Evolutionary conservation across 495 filamentous ascomycete genomes (phyloP).

Genomic region (Lasiosphaeris hirsuta): DNA sequence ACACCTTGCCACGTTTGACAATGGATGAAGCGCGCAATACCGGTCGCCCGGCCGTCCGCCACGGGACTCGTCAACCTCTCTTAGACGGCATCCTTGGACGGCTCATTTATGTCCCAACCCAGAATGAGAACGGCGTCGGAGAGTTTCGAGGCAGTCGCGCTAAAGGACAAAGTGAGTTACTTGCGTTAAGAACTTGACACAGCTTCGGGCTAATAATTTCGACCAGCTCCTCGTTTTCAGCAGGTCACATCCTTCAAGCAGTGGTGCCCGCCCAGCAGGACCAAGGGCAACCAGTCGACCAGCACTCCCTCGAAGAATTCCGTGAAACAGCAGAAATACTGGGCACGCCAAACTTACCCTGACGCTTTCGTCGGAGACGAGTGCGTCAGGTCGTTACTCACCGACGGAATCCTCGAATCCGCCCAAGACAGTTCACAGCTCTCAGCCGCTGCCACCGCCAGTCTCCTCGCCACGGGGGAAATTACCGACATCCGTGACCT

Average conservation of each 20-base stretch:
- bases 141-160: slow-evolving; percentile 20
- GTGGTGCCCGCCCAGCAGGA: slow-evolving; percentile 32
- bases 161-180: slow-evolving; percentile 21
- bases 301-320: slow-evolving; percentile 12
- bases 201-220: slow-evolving; percentile 16
- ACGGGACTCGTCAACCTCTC: slow-evolving; percentile 5
- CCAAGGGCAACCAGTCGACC: slow-evolving; percentile 12
- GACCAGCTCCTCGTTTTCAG: slow-evolving; percentile 37
- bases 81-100: slow-evolving; percentile 25
- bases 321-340: slow-evolving; percentile 30
- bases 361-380: slow-evolving; percentile 36
- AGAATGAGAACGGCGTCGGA: slow-evolving; percentile 13
- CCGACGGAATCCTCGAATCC: slow-evolving; percentile 20
- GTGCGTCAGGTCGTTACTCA: slow-evolving; percentile 24
- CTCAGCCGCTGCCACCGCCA: slow-evolving; percentile 8
- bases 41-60: not conserved
- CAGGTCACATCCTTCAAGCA: slow-evolving; percentile 35
- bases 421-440: not conserved
- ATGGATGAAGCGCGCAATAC: not conserved
- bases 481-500: slow-evolving; percentile 30
- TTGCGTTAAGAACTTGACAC: not conserved
- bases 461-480: slow-evolving; percentile 37
- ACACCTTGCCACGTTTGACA: no score
- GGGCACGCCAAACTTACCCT: slow-evolving; percentile 35
- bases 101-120: slow-evolving; percentile 24